Percentiles rank a stretch among this genome's conserved stretches.
Conservation (phyloP, 169 alveolate species). For the Plasmodium cynomolgi region DNA sequence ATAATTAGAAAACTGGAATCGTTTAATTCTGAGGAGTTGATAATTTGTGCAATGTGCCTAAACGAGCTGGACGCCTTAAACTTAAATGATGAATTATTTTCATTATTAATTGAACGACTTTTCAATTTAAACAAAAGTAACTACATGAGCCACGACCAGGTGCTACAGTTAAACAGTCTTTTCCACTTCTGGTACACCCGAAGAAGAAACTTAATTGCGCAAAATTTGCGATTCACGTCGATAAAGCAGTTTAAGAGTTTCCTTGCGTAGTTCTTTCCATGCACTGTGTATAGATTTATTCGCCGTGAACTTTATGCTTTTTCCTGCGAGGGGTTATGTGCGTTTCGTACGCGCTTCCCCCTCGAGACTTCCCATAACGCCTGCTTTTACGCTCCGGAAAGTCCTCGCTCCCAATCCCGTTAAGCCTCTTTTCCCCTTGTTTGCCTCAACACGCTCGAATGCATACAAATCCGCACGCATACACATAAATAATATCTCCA, state of each 20-base stretch:
- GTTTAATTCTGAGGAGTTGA: constrained; percentile 82
- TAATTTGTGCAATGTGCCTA: constrained; percentile 75
- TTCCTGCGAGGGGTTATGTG: neutral
- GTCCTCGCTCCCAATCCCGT: neutral
- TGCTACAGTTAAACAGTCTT: constrained; percentile 25
- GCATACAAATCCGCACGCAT: neutral
- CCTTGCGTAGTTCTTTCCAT: neutral
- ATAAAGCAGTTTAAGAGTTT: constrained; percentile 33
- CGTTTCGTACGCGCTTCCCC: neutral
- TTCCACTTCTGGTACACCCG: constrained; percentile 15
- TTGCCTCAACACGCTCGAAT: neutral
- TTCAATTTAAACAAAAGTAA: constrained; percentile 44
- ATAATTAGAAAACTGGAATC: constrained; percentile 81
- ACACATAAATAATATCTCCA: neutral
- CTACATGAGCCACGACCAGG: constrained; percentile 53
- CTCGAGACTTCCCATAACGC: neutral
- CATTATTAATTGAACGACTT: constrained; percentile 55
- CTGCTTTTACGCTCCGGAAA: neutral
- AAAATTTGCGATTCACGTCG: constrained; percentile 5
- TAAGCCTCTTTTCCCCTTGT: neutral
- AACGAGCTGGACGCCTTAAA: constrained; percentile 60
- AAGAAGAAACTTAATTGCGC: constrained; percentile 4
- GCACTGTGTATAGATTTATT: neutral
- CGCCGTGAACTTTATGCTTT: neutral
- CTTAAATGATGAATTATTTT: constrained; percentile 52